Evolutionary conservation across 768 basidiomycete species (phyloP), one percentile per base, ranked within the genome.

Genomic region (Tephrocybe sp.): DNA sequence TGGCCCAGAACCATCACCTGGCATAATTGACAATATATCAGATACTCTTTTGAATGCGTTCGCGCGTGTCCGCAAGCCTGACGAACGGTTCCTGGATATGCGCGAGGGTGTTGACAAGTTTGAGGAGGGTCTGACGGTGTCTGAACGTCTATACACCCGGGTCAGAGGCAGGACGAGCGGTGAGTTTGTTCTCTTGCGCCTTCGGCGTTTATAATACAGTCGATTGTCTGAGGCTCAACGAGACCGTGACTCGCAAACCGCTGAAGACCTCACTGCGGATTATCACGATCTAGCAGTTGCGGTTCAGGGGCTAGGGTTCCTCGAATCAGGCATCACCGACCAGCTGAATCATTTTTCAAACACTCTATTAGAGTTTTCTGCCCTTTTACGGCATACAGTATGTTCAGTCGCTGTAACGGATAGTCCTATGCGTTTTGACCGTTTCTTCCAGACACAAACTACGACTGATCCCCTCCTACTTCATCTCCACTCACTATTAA

Each of bases 321-420:
- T 99, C 55, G 97, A 99, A 69, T 92, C 91, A 55, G 97, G 97
- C 31, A 99, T 99, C 57, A 99, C 97, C 38, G 97, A 99, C 62
- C 95, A 93, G 1, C 73, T 99, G 57, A 96, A 96, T 62, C 87
- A 96, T 64, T 98, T 98, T 59, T 97, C 96, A 25, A 95, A 96
- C 64, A 94, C 93, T 1, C 75, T 99, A 46, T 78, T 98, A 30
- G 95, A 98, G 66, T 98, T 98, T 64, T 97, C 95, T 2, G 88
- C 92, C 0, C 70, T 96, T 18, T 67, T 95, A 31, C 85, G 92
- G 47, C 91, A 96, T 63, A 82, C 82, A 58, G 94, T 92, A 68
- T 18, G 79, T 60, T 44, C 49, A 49, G 16, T 7, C 43, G 28
- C 4, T n/a, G 16, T 15, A n/a, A n/a, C n/a, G n/a, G n/a, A n/a